Percentiles rank a stretch among this genome's conserved stretches.
phyloP scores from a whole-genome alignment of 441 rosid species.

The Erysimum pusillum region DNA sequence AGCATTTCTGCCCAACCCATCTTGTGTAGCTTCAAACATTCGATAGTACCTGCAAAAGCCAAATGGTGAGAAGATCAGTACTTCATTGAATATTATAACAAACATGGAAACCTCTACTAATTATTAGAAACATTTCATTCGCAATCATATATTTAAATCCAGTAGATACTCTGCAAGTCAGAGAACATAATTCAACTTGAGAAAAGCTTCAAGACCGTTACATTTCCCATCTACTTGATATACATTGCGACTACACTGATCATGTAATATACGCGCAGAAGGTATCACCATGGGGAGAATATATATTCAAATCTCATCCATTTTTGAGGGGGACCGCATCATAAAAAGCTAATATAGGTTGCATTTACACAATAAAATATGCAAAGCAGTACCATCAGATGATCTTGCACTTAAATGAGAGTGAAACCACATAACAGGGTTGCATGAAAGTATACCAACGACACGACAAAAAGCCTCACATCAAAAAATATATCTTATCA shows the following conservation, averaged over 20 bases:
- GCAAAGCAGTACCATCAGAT: not conserved
- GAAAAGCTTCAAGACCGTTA: slow-evolving; percentile 27
- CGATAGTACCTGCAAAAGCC: slow-evolving; percentile 83
- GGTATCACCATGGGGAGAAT: slow-evolving; percentile 23
- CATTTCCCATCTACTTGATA: slow-evolving; percentile 25
- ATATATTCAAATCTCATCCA: not conserved
- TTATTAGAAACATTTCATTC: slow-evolving; percentile 12
- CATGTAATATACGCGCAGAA: slow-evolving; percentile 8
- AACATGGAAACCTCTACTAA: slow-evolving; percentile 20
- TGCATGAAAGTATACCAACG: slow-evolving; percentile 27
- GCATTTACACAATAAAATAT: slow-evolving; percentile 2
- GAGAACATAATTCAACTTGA: slow-evolving; percentile 26
- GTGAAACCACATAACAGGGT: slow-evolving; percentile 19
- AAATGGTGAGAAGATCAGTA: slow-evolving; percentile 35
- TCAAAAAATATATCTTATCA: slow-evolving; percentile 16
- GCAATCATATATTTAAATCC: slow-evolving; percentile 10
- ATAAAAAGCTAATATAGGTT: not conserved
- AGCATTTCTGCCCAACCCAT: slow-evolving; percentile 95
- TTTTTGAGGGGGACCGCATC: not conserved
- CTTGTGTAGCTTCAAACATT: slow-evolving; percentile 99
- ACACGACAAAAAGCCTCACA: not conserved
- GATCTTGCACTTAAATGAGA: slow-evolving; percentile 3
- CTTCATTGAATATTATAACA: slow-evolving; percentile 16
- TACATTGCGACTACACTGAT: slow-evolving; percentile 17
- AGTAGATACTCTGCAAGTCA: slow-evolving; percentile 13